phyloP scores from a whole-genome alignment of 106 monocot species.

The Allium cepa region DNA sequence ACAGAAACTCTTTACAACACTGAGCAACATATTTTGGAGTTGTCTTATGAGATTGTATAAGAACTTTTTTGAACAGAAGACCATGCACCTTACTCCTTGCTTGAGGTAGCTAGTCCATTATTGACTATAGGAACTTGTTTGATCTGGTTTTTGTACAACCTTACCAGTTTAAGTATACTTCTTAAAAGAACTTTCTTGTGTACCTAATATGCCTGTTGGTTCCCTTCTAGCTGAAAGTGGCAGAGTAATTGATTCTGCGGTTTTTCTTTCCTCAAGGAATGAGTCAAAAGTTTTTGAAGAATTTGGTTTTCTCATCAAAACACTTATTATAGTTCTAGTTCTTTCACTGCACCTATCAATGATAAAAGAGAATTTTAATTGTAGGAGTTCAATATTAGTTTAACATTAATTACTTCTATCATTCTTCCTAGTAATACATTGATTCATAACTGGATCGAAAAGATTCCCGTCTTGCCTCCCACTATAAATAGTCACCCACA shows the following conservation, averaged over 20 bases:
- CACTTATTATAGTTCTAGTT: slow-evolving; percentile 83
- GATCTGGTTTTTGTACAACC: too few relatives aligned
- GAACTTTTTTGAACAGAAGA: slow-evolving; percentile 57
- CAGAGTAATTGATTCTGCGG: slow-evolving; percentile 47
- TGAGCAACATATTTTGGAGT: slow-evolving; percentile 78
- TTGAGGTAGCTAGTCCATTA: background rate
- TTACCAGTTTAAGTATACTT: slow-evolving; percentile 3
- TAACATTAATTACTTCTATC: too few relatives aligned
- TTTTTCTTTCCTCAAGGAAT: slow-evolving; percentile 88
- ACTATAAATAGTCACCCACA: too few relatives aligned
- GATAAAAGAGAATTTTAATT: too few relatives aligned
- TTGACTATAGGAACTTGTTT: slow-evolving; percentile 2
- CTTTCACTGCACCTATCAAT: too few relatives aligned
- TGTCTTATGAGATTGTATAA: slow-evolving; percentile 76
- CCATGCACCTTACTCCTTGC: slow-evolving; percentile 44
- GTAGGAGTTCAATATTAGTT: too few relatives aligned
- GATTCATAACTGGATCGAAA: too few relatives aligned
- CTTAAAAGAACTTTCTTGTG: background rate
- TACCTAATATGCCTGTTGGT: slow-evolving; percentile 19
- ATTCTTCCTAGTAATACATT: too few relatives aligned
- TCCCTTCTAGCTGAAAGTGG: slow-evolving; percentile 75
- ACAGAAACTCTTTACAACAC: slow-evolving; percentile 81
- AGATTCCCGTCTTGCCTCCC: too few relatives aligned
- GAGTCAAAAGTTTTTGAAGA: slow-evolving; percentile 77
- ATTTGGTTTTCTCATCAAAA: slow-evolving; percentile 86